phyloP scores from a whole-genome alignment of 108 stramenopile species.

The Cyclotella kingstonii region DNA sequence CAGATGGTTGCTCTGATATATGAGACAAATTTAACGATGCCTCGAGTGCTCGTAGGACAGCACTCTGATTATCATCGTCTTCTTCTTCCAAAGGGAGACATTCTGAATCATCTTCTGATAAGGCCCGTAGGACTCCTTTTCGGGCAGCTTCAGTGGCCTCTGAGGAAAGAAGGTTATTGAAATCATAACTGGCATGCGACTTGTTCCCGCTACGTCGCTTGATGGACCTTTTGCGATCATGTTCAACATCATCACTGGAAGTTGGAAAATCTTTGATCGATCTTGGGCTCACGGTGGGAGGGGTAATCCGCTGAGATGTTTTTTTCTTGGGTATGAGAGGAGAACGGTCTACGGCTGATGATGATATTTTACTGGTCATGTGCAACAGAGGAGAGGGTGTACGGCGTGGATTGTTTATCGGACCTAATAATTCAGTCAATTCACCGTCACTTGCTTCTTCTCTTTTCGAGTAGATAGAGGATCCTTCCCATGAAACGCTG shows the following conservation, averaged over 20 bases:
- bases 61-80: neutral
- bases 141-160: constrained; percentile 29
- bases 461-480: constrained; percentile 12
- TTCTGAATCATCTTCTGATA: constrained; percentile 35
- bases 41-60: too few relatives aligned
- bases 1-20: too few relatives aligned
- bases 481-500: constrained; percentile 32
- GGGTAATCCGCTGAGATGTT: neutral
- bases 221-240: neutral
- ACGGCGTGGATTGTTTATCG: neutral
- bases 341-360: neutral
- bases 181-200: neutral
- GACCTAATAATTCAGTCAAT: constrained; percentile 22
- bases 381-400: too few relatives aligned
- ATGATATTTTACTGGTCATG: too few relatives aligned
- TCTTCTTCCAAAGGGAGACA: constrained; percentile 29
- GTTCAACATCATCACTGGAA: neutral
- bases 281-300: constrained; percentile 6
- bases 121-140: constrained; percentile 26
- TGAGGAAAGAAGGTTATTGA: neutral
- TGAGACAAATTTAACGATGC: neutral
- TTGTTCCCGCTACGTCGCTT: neutral
- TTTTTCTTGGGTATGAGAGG: neutral
- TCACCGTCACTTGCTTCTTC: constrained; percentile 17
- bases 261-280: constrained; percentile 11